Base-by-base conservation (phyloP, 495 filamentous ascomycete genomes). In the Hyaloscypha finlandica region DNA sequence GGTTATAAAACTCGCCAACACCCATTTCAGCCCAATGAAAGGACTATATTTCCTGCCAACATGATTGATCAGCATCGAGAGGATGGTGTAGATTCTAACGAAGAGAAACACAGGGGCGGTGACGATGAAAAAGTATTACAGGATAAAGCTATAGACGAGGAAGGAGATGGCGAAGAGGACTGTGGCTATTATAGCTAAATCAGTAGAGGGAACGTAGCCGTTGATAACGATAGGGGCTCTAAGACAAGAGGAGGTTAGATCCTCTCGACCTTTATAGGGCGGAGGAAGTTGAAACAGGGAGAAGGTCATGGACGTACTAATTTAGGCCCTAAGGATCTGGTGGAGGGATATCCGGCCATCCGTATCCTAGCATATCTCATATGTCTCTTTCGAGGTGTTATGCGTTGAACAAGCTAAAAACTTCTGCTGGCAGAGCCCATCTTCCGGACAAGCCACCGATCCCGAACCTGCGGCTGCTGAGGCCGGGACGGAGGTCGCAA, bases 121-220 rank as follows among this genome's bases (percentile, higher is more conserved):
- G 60, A 86, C 84, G 66, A 86, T 83, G 76, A 84, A 83, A 75
- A 86, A 86, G 74, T 85, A 86, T 67, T 86, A 81, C 20, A 83
- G 55, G 37, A 86, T 78, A 62, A 85, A 86, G 74, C 79, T 83
- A 59, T 25, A 25, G 25, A 25, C 25, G 25, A 25, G 25, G 25
- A 25, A 25, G 25, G 25, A 25, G 25, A 77, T 12, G 59, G 68
- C 55, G 68, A 79, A 77, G 55, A 76, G 69, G 31, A 70, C 68
- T 5, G 58, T 65, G 31, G 70, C 73, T 30, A 75, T 45, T n/a
- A 77, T 37, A 12, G 73, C 68, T 42, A 77, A 67, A 14, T 66
- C 64, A 37, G 74, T 74, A n/a, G 73, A 74, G 12, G 77, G 77
- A 9, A 69, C 72, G 71, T 78, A 78, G 62, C 77, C 69, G 67